A percentile compares a stretch with the other conserved stretches of the same genome.
Conservation (phyloP, 805 yeast genomes). For the Debaryomyces castellii region DNA sequence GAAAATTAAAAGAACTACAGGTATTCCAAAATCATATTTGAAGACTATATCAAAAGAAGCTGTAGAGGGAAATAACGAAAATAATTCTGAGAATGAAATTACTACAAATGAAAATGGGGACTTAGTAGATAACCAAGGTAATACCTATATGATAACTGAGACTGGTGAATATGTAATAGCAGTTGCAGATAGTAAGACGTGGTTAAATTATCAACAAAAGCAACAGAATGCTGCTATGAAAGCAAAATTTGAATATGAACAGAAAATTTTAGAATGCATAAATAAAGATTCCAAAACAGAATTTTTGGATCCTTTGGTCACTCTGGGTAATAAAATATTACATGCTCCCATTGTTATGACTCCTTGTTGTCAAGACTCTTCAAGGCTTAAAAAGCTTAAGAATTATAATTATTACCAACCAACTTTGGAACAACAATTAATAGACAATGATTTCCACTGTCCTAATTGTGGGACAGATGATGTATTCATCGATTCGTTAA, state of each 20-base stretch:
- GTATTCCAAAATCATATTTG: constrained; percentile 93
- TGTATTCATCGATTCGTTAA: constrained; percentile 69
- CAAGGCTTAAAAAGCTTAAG: constrained; percentile 56
- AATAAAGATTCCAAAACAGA: constrained; percentile 34
- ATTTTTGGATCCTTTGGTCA: constrained; percentile 63
- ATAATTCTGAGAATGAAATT: constrained; percentile 24
- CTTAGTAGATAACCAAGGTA: constrained; percentile 44
- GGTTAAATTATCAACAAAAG: constrained; percentile 83
- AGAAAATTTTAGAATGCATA: constrained; percentile 28
- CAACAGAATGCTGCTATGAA: constrained; percentile 49
- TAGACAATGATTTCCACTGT: constrained; percentile 86
- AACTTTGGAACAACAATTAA: constrained; percentile 45
- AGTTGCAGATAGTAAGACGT: constrained; percentile 88
- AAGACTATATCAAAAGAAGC: constrained; percentile 82
- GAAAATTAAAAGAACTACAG: constrained; percentile 87
- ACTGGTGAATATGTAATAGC: constrained; percentile 95
- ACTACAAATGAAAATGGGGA: constrained; percentile 43
- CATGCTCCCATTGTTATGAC: constrained; percentile 70
- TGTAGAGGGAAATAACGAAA: constrained; percentile 40
- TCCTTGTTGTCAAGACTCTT: constrained; percentile 68
- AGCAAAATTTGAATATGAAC: constrained; percentile 53
- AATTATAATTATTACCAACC: constrained; percentile 38
- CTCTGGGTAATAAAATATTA: constrained; percentile 53
- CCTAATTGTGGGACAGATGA: constrained; percentile 82
- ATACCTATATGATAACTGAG: constrained; percentile 81